phyloP scores from a whole-genome alignment of 352 stramenopile genomes.

The Thalassiosira hispida region DNA sequence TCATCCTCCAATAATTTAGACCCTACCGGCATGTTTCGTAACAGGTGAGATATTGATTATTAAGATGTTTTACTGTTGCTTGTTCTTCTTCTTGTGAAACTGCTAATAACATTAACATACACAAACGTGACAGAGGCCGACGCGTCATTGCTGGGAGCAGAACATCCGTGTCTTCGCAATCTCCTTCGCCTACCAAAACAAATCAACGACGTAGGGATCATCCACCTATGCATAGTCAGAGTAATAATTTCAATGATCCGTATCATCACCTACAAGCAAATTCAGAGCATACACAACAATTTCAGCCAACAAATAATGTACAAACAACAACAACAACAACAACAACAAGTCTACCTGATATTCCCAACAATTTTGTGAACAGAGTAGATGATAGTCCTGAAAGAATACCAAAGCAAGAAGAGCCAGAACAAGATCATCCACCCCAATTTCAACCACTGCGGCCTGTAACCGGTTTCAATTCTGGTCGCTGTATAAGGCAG shows the following conservation, averaged over 20 bases:
- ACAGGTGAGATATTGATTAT: too few relatives aligned
- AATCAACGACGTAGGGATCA: not conserved
- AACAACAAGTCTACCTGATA: too few relatives aligned
- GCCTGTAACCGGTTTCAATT: not conserved
- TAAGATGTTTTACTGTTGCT: too few relatives aligned
- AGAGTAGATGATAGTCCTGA: not conserved
- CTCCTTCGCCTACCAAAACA: slow-evolving; percentile 7
- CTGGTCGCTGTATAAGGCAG: not conserved
- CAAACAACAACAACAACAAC: not conserved
- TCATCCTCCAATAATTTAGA: not conserved
- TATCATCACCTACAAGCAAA: not conserved
- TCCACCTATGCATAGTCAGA: not conserved
- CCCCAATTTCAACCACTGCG: not conserved
- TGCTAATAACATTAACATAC: too few relatives aligned
- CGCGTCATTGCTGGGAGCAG: slow-evolving; percentile 21
- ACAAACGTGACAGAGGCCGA: slow-evolving; percentile 27
- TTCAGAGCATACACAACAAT: not conserved
- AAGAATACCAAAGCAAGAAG: not conserved
- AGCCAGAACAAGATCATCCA: slow-evolving; percentile 1
- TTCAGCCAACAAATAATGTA: not conserved
- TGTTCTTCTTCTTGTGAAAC: too few relatives aligned
- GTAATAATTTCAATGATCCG: not conserved
- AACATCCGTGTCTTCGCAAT: not conserved
- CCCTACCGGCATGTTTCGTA: slow-evolving; percentile 40
- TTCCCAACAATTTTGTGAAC: not conserved